phyloP scores from a whole-genome alignment of 805 yeast species.

The Metschnikowia sp. region DNA sequence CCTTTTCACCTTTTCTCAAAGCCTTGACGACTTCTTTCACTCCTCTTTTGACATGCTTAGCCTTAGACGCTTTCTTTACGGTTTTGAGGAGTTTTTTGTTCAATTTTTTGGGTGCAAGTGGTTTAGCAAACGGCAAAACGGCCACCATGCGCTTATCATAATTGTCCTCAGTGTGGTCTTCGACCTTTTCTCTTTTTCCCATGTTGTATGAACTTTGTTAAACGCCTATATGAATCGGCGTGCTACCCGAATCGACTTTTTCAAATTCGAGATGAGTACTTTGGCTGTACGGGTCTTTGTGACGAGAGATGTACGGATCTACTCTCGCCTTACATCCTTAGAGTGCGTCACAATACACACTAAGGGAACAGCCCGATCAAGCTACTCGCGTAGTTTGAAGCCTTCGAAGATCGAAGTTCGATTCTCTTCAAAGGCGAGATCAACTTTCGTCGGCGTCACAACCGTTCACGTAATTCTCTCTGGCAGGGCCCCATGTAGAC shows the following conservation, averaged over 20 bases:
- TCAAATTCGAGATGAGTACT: constrained; percentile 5
- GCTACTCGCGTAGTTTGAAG: no score
- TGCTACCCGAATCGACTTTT: not conserved
- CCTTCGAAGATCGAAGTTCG: no score
- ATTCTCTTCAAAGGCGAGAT: no score
- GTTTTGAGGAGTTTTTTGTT: constrained; percentile 94
- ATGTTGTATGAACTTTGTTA: constrained; percentile 13
- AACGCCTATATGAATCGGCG: not conserved
- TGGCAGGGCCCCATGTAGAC: no score
- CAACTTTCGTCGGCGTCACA: no score
- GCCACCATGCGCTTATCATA: constrained; percentile 92
- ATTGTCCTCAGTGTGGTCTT: constrained; percentile 59
- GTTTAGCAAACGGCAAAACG: constrained; percentile 85
- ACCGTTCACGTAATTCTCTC: no score
- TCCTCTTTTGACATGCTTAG: constrained; percentile 97
- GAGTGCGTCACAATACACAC: not conserved
- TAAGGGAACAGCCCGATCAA: no score
- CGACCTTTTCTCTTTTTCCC: constrained; percentile 45
- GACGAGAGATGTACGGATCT: not conserved
- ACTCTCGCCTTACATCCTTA: not conserved
- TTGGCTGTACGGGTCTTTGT: constrained; percentile 6
- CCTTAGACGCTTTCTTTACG: constrained; percentile 96
- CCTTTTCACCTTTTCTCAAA: constrained; percentile 96
- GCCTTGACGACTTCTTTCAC: constrained; percentile 99
- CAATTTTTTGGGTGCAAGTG: constrained; percentile 92